Conservation (phyloP, 2,329 filamentous ascomycete genomes). For the Macrophomina pseudophaseolina region DNA sequence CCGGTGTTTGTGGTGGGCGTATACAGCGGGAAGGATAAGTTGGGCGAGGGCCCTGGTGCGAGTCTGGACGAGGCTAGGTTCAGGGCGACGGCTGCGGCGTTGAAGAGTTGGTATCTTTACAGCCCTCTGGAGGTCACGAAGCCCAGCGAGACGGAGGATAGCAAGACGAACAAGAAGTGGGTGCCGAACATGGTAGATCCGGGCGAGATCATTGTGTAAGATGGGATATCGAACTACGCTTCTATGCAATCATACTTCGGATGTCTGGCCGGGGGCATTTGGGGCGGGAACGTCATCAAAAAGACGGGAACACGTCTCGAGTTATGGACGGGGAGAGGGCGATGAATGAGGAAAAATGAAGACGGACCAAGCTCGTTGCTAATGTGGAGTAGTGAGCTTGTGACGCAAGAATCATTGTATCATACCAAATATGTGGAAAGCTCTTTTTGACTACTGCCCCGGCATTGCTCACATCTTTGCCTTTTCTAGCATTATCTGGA, state of each 20-base stretch:
- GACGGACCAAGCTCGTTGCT: not conserved
- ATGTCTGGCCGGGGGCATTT: not conserved
- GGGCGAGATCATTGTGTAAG: conserved; percentile 59
- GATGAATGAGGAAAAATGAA: conserved; percentile 18
- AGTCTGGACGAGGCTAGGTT: conserved; percentile 78
- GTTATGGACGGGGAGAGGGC: not conserved
- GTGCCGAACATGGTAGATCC: conserved; percentile 62
- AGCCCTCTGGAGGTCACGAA: conserved; percentile 66
- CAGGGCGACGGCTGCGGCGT: conserved; percentile 79
- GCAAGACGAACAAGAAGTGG: conserved; percentile 50
- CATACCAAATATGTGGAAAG: conserved; percentile 16
- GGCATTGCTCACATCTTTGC: not conserved
- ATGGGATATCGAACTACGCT: conserved; percentile 2
- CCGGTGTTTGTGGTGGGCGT: conserved; percentile 95
- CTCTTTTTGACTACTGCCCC: not conserved
- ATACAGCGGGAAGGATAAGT: conserved; percentile 86
- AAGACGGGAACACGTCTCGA: not conserved
- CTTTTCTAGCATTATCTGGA: not conserved
- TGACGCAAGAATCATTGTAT: conserved; percentile 7
- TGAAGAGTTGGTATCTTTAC: conserved; percentile 97
- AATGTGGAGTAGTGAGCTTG: not conserved
- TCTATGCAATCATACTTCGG: conserved; percentile 20
- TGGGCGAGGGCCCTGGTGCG: conserved; percentile 85
- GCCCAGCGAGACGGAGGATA: conserved; percentile 55
- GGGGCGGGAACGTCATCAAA: not conserved